Evolutionary conservation across 73 alveolate species (phyloP).

Genomic region (Tetrahymena borealis): DNA sequence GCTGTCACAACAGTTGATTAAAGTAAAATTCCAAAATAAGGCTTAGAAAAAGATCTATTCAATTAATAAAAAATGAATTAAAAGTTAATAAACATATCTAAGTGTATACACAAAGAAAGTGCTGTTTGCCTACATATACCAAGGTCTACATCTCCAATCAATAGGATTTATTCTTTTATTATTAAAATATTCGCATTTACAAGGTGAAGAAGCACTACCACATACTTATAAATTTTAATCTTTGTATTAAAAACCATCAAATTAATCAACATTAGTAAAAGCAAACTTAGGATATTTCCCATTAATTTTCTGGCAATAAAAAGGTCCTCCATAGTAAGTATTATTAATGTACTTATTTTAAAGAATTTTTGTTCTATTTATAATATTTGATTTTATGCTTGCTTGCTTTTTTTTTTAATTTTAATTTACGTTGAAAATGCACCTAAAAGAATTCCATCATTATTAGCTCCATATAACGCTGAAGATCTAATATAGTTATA

Average conservation of each 20-base stretch:
- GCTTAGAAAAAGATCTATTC: neutral
- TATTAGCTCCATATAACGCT: too few species aligned
- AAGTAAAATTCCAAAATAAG: neutral
- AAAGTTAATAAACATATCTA: neutral
- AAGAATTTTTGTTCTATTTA: neutral
- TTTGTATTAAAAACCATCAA: neutral
- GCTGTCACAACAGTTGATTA: neutral
- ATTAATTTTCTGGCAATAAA: neutral
- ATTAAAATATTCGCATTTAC: neutral
- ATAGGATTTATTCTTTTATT: neutral
- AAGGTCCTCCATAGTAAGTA: neutral
- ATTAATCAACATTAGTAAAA: neutral
- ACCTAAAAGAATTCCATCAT: too few species aligned
- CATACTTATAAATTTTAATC: neutral
- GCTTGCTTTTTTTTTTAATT: too few species aligned
- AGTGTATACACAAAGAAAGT: neutral
- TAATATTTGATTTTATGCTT: too few species aligned
- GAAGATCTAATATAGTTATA: too few species aligned
- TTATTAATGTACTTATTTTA: neutral
- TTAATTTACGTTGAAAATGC: too few species aligned
- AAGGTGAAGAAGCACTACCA: neutral
- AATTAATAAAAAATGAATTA: neutral
- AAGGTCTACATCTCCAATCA: neutral
- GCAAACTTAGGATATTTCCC: neutral
- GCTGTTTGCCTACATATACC: neutral